phyloP scores from a whole-genome alignment of 140 eudicot genomes.

The Eryngium alpinum region DNA sequence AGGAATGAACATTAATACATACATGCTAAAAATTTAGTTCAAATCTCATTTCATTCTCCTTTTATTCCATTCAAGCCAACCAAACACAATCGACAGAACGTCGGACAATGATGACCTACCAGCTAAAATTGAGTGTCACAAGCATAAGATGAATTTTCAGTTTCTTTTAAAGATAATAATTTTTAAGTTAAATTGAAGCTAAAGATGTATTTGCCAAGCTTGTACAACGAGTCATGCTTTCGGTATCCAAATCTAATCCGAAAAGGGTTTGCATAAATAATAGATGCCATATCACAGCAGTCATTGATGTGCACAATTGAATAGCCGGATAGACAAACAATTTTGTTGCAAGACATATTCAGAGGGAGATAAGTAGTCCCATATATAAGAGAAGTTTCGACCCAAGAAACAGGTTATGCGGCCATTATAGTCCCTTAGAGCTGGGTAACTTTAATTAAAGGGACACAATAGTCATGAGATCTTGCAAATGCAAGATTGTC shows the following conservation, averaged over 20 bases:
- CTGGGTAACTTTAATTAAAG: not conserved
- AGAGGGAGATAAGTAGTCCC: no score
- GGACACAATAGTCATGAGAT: not conserved
- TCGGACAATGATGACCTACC: not conserved
- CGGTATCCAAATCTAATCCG: not conserved
- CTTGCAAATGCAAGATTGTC: not conserved
- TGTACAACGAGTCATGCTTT: not conserved
- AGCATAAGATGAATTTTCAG: no score
- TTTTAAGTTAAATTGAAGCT: not conserved
- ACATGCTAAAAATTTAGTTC: no score
- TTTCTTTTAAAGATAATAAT: no score
- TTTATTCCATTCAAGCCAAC: no score
- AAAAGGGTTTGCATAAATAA: not conserved
- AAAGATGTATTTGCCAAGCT: not conserved
- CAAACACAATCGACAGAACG: no score
- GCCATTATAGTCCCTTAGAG: not conserved
- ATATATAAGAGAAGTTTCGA: not conserved
- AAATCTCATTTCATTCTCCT: no score
- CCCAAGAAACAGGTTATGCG: not conserved
- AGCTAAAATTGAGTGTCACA: no score
- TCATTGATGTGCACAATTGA: not conserved
- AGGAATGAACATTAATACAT: no score
- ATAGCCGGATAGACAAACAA: no score
- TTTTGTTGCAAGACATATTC: no score
- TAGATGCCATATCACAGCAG: no score